Conservation (phyloP, 164 flowering plant genomes). For the Protea cynaroides region DNA sequence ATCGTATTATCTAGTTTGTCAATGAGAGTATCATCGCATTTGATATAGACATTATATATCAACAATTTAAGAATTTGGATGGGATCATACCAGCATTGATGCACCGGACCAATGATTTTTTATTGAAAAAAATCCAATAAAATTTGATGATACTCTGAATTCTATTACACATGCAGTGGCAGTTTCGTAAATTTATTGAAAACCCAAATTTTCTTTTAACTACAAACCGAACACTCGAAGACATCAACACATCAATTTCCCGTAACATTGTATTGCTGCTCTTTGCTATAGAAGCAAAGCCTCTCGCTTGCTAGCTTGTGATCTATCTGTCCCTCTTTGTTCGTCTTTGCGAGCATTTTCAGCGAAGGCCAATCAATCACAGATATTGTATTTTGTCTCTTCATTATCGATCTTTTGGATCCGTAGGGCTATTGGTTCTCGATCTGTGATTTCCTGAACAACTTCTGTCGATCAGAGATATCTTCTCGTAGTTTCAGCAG, state of each 20-base stretch:
- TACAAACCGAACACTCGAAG: not conserved
- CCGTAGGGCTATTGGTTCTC: slow-evolving; percentile 7
- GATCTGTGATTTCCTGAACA: slow-evolving; percentile 4
- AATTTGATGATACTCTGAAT: too few species aligned
- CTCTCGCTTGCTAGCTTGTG: not conserved
- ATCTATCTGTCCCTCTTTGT: not conserved
- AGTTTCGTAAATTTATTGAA: not conserved
- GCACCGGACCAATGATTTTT: too few species aligned
- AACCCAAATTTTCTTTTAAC: not conserved
- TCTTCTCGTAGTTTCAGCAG: slow-evolving; percentile 7
- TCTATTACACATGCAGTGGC: not conserved
- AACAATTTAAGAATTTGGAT: too few species aligned
- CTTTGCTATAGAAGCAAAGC: not conserved
- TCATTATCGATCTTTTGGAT: slow-evolving; percentile 1
- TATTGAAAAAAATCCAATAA: too few species aligned
- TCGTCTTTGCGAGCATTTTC: not conserved
- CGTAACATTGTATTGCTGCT: not conserved
- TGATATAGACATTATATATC: too few species aligned
- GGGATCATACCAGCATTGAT: too few species aligned
- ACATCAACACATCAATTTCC: not conserved
- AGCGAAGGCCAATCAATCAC: not conserved
- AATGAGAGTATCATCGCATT: too few species aligned
- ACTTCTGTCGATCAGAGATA: not conserved
- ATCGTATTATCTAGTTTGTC: too few species aligned
- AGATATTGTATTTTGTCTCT: not conserved